A percentile compares a stretch with the other conserved stretches of the same genome.
Evolutionary conservation across 2,329 filamentous ascomycete genomes (phyloP).

Genomic region (Ophiostoma piceae): DNA sequence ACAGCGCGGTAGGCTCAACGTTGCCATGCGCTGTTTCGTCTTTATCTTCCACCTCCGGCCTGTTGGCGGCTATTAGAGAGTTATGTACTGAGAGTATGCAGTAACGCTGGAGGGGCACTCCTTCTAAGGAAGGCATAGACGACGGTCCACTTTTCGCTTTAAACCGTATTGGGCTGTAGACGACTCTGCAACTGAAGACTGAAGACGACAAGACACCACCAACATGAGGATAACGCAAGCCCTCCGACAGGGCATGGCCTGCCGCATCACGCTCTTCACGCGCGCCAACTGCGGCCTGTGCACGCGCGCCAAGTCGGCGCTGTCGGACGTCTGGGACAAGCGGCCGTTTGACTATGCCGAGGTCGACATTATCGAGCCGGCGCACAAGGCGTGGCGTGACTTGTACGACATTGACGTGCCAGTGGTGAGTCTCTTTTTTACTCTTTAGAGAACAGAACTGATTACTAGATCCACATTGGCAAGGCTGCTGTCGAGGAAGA

Average conservation of each 20-base stretch:
- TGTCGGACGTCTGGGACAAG: slow-evolving; percentile 62
- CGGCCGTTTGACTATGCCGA: slow-evolving; percentile 65
- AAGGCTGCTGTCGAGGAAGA: slow-evolving; percentile 49
- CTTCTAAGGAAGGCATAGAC: background rate
- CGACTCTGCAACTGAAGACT: too few species aligned
- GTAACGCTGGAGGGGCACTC: background rate
- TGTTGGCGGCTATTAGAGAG: background rate
- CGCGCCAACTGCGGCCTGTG: slow-evolving; percentile 68
- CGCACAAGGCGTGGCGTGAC: slow-evolving; percentile 61
- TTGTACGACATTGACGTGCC: slow-evolving; percentile 79
- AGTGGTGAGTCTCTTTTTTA: slow-evolving; percentile 51
- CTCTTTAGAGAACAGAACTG: background rate
- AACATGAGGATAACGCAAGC: slow-evolving; percentile 50
- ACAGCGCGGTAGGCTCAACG: background rate
- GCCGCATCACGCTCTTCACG: slow-evolving; percentile 70
- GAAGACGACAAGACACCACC: background rate
- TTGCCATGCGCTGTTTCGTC: background rate
- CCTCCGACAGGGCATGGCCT: slow-evolving; percentile 40
- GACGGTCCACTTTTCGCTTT: background rate
- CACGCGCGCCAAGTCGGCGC: slow-evolving; percentile 59
- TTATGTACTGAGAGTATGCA: too few species aligned
- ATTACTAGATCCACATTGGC: slow-evolving; percentile 55
- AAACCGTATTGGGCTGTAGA: background rate
- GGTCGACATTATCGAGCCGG: slow-evolving; percentile 61
- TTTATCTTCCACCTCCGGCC: background rate